These are phyloP conservation scores for Alternaria metachromatica DNA, from an alignment of 2,329 filamentous ascomycete species.

Conservation along the genomic window DNA sequence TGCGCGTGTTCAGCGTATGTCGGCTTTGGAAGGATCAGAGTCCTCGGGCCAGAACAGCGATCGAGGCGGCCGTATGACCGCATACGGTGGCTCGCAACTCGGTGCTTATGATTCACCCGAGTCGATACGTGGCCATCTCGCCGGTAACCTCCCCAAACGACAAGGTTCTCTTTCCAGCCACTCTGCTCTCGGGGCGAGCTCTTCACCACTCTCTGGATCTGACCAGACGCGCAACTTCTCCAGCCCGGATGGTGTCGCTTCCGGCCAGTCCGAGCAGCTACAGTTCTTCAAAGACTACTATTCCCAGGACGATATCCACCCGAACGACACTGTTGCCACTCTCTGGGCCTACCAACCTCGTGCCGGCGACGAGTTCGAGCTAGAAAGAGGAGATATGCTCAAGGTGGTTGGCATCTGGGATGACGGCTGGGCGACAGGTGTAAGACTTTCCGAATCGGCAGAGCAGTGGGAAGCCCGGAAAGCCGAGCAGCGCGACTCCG, in stretches of 20 bases:
- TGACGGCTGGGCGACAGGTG: constrained; percentile 96
- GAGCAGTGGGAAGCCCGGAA: constrained; percentile 86
- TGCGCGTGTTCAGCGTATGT: constrained; percentile 93
- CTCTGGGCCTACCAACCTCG: constrained; percentile 97
- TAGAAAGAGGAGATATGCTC: constrained; percentile 96
- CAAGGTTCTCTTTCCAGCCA: constrained; percentile 89
- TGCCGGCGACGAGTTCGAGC: constrained; percentile 87
- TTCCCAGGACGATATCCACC: constrained; percentile 93
- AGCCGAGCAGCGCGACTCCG: constrained; percentile 86
- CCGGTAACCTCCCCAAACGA: constrained; percentile 64
- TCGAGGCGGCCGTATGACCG: constrained; percentile 31
- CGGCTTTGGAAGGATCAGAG: constrained; percentile 79
- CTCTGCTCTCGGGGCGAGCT: constrained; percentile 72
- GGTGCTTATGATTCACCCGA: constrained; percentile 66
- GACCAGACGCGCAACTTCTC: constrained; percentile 70
- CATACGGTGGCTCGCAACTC: constrained; percentile 29
- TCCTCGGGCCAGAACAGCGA: constrained; percentile 58
- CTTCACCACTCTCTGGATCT: constrained; percentile 69
- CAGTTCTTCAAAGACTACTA: constrained; percentile 99
- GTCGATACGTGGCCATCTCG: constrained; percentile 60
- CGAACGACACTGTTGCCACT: constrained; percentile 85
- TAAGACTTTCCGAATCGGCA: constrained; percentile 79
- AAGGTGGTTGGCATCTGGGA: constrained; percentile 99
- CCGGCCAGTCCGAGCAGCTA: constrained; percentile 93
- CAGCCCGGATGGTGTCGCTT: constrained; percentile 81